Evolutionary conservation across 78 protist species (phyloP).

Genomic region (Cyanophora paradoxa): DNA sequence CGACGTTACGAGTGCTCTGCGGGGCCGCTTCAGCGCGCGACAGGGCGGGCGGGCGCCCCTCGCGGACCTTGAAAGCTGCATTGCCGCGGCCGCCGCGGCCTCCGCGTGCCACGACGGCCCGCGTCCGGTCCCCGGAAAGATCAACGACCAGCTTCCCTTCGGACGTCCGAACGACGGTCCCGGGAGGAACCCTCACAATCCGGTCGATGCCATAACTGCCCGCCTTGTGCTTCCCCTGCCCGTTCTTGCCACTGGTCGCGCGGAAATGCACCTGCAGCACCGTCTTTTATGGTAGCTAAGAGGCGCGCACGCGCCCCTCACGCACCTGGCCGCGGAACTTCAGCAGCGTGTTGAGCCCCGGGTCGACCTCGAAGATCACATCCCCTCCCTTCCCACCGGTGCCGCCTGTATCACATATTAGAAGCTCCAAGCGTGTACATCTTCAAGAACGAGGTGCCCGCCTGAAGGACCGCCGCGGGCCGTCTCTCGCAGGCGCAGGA

Average conservation of each 20-base stretch:
- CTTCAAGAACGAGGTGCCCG: too few relatives aligned
- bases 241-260: not conserved
- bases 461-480: constrained; percentile 24
- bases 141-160: not conserved
- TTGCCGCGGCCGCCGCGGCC: constrained; percentile 16
- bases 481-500: constrained; percentile 3
- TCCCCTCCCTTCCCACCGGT: constrained; percentile 28
- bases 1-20: too few relatives aligned
- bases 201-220: not conserved
- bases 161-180: not conserved
- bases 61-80: not conserved
- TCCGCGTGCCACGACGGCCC: constrained; percentile 6
- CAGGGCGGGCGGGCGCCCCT: too few relatives aligned
- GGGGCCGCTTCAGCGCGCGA: too few relatives aligned
- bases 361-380: not conserved
- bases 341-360: not conserved
- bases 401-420: constrained; percentile 20
- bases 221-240: not conserved
- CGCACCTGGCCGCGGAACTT: too few relatives aligned
- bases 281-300: too few relatives aligned
- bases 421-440: too few relatives aligned
- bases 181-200: not conserved
- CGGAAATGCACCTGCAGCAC: not conserved
- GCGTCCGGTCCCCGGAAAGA: not conserved
- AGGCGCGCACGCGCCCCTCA: too few relatives aligned